Base-by-base conservation (phyloP, 768 basidiomycete species). In the Lepiota brunneoincarnata region DNA sequence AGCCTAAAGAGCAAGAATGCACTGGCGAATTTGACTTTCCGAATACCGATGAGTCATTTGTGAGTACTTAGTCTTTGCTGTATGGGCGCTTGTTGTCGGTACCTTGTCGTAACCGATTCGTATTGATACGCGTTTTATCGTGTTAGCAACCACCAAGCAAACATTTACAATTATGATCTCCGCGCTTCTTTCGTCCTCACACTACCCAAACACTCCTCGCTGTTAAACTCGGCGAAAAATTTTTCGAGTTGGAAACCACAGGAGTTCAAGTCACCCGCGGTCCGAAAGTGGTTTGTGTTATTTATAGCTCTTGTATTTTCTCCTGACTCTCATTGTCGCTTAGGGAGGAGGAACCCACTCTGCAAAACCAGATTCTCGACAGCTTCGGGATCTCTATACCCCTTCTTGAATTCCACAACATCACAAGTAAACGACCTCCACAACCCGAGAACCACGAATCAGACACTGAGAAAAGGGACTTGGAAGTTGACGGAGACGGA, bases 151-250 rank as follows among this genome's bases (percentile, higher is more conserved):
- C n/a, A n/a, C n/a, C 59, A 59, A 7, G n/a, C 38, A 1, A 48
- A 63, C 3, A 57, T 74, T 35, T 55, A 59, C 3, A 63, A 62
- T 43, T 65, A 68, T 24, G 72, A 75, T 58, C 61, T 75, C 28
- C 67, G 72, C 17, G 74, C 67, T 3, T 69, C 72, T 6, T 68
- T 74, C 18, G 63, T 70, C 12, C 65, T 74, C n/a, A 51, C 71
- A 44, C 42, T 46, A 20, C 72, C 71, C 2, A 64, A 64, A 2
- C 58, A 66, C 1, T 63, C 70, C 1, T 72, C 71, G 7, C 61
- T 61, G 2, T 55, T 71, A 0, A 64, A 67, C 47, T 50, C 62
- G 21, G 61, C 67, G 2, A 61, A 54, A 12, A 67, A 65, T 36
- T 73, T 63, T 37, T 68, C 71, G 6, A 64, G 60, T 3, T 71